Evolutionary conservation across 129 eudicot genomes (phyloP).

Genomic region (Artemisia tridentata): DNA sequence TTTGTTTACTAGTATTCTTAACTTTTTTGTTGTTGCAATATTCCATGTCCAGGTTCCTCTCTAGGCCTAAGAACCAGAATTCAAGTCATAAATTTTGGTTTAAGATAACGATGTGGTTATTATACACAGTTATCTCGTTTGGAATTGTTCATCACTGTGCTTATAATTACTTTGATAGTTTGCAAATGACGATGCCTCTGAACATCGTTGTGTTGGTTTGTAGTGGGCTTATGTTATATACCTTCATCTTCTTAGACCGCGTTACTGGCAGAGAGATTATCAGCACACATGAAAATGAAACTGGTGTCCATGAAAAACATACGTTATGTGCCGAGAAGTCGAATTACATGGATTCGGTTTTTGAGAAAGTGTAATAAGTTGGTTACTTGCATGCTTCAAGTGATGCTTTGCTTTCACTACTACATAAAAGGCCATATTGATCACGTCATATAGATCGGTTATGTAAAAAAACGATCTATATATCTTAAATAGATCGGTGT

Average conservation of each 20-base stretch:
- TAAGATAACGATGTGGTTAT: constrained; percentile 8
- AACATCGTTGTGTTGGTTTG: too few species aligned
- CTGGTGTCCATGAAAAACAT: neutral
- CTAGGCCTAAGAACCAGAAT: constrained; percentile 19
- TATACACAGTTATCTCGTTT: neutral
- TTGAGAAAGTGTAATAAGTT: constrained; percentile 8
- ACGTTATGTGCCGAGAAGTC: neutral
- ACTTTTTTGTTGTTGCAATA: neutral
- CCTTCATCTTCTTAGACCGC: neutral
- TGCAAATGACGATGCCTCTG: neutral
- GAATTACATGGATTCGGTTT: neutral
- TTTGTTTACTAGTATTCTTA: neutral
- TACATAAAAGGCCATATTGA: too few species aligned
- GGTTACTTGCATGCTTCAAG: too few species aligned
- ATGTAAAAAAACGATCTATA: too few species aligned
- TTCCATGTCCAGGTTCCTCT: neutral
- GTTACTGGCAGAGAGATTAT: neutral
- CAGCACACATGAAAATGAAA: neutral
- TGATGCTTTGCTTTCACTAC: too few species aligned
- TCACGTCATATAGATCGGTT: too few species aligned
- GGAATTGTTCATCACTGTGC: constrained; percentile 6
- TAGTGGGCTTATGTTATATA: neutral
- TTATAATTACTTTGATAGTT: neutral
- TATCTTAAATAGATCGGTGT: too few species aligned
- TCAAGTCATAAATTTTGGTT: constrained; percentile 8